Base-by-base conservation (phyloP, 208 protist genomes). In the Porcisia hertigi region DNA sequence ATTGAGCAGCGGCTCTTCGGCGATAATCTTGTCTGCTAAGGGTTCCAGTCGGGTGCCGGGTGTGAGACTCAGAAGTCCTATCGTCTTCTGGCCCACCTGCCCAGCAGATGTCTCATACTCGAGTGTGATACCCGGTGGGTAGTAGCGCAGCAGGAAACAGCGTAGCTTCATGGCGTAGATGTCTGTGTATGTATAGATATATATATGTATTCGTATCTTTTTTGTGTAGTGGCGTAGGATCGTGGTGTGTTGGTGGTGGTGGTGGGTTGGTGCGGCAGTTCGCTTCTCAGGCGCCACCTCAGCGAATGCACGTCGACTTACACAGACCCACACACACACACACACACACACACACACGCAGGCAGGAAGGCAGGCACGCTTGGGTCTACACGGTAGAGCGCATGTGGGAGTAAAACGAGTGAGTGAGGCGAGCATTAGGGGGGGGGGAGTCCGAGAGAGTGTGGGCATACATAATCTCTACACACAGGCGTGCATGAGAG, bases 121-220 rank as follows among this genome's bases (percentile, higher is more conserved):
- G 14, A 98, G 83, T 57, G 94, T 98, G 70, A 98, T 95, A 12
- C 98, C 98, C 25, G 98, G 97, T 58, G 98, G 98, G 85, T 98
- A 98, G 82, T 99, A 98, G 20, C 98, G 93, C 63, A 99, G 86
- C 11, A 98, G 76, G 79, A 99, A 98, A 25, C 90, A 94, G n/a
- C 93, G 91, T 30, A 99, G 94, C 58, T 92, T 93, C 94, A 98
- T 98, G 25, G 4, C 30, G 67, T 47, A 52, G 20, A 25, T 1
- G 23, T 49, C 20, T 75, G 9, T 75, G 66, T 36, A 45, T 20
- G 39, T 49, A 49, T 49, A 49, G 3, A 49, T 49, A 9, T 49
- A 9, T 49, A 9, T 49, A 49, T 49, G 45, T 9, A 49, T 9
- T 49, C 45, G 45, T 9, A 12, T 49, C 9, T 3, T 49, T 49